Evolutionary conservation across 176 grass and related monocot genomes (phyloP).

Genomic region (Zea mays): DNA sequence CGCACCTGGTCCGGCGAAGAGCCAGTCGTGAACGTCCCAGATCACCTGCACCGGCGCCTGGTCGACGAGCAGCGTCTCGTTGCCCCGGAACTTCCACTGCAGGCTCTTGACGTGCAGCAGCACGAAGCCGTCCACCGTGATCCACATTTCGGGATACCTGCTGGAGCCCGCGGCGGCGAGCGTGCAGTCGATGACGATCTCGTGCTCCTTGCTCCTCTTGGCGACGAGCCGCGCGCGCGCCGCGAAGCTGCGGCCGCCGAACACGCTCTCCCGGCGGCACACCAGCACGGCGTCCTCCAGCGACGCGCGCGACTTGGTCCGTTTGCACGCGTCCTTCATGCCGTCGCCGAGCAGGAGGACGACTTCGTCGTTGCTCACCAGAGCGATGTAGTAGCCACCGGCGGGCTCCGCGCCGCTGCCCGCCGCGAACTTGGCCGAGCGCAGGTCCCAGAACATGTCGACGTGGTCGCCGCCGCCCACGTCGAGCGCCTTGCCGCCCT

Average conservation of each 20-base stretch:
- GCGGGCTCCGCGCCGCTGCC: slow-evolving; percentile 58
- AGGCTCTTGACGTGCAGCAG: slow-evolving; percentile 72
- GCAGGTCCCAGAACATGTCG: slow-evolving; percentile 86
- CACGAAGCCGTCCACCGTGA: slow-evolving; percentile 66
- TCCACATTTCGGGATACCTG: slow-evolving; percentile 72
- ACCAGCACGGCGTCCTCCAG: slow-evolving; percentile 68
- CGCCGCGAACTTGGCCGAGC: slow-evolving; percentile 69
- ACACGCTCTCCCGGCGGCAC: slow-evolving; percentile 64
- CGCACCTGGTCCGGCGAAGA: slow-evolving; percentile 50
- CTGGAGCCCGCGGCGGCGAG: slow-evolving; percentile 39
- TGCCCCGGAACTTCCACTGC: slow-evolving; percentile 86
- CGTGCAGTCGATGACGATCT: slow-evolving; percentile 69
- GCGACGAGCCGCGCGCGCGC: slow-evolving; percentile 53
- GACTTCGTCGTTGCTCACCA: slow-evolving; percentile 71
- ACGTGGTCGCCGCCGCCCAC: slow-evolving; percentile 55
- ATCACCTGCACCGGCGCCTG: slow-evolving; percentile 73
- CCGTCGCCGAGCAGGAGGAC: slow-evolving; percentile 66
- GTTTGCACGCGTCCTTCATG: slow-evolving; percentile 90
- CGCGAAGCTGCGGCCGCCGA: slow-evolving; percentile 57
- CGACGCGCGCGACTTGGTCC: slow-evolving; percentile 64
- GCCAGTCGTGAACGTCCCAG: slow-evolving; percentile 94
- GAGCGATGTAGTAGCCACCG: slow-evolving; percentile 61
- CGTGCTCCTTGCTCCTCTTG: slow-evolving; percentile 50
- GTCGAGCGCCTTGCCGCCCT: slow-evolving; percentile 69
- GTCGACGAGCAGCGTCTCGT: slow-evolving; percentile 69